A percentile compares a stretch with the other conserved stretches of the same genome.
Evolutionary conservation across 202 grass and related monocot species (phyloP).

Genomic region (Eragrostis tef): DNA sequence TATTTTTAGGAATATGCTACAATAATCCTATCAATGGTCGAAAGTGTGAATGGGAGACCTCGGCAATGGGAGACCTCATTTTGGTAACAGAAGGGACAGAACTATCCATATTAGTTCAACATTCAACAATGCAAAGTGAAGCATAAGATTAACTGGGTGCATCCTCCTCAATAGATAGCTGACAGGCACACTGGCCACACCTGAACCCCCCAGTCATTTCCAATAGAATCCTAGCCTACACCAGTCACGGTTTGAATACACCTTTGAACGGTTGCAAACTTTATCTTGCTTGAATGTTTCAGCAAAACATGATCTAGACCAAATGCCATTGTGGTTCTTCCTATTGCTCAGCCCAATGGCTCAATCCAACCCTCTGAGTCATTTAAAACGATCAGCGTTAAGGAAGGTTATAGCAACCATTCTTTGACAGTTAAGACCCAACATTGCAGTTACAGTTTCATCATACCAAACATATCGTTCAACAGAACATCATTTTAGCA

Average conservation of each 20-base stretch:
- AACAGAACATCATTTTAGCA: neutral
- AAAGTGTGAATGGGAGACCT: neutral
- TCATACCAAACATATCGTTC: neutral
- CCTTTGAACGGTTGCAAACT: neutral
- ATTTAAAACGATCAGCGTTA: neutral
- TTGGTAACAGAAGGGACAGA: too few species aligned
- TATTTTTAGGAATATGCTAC: neutral
- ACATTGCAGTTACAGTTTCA: neutral
- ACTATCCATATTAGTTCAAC: neutral
- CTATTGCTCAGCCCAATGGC: neutral
- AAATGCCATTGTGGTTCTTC: slow-evolving; percentile 2
- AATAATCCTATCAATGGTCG: neutral
- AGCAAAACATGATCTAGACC: neutral
- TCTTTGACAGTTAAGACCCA: neutral
- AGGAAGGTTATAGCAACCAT: neutral
- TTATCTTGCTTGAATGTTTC: neutral
- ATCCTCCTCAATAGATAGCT: neutral
- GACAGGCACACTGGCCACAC: neutral
- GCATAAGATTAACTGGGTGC: neutral
- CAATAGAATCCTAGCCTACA: neutral
- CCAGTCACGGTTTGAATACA: neutral
- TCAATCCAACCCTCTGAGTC: neutral
- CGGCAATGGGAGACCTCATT: too few species aligned
- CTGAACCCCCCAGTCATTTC: neutral
- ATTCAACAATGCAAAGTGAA: neutral